phyloP scores from a whole-genome alignment of 2,329 filamentous ascomycete species.

The Ophiocordyceps camponoti-leonardi region DNA sequence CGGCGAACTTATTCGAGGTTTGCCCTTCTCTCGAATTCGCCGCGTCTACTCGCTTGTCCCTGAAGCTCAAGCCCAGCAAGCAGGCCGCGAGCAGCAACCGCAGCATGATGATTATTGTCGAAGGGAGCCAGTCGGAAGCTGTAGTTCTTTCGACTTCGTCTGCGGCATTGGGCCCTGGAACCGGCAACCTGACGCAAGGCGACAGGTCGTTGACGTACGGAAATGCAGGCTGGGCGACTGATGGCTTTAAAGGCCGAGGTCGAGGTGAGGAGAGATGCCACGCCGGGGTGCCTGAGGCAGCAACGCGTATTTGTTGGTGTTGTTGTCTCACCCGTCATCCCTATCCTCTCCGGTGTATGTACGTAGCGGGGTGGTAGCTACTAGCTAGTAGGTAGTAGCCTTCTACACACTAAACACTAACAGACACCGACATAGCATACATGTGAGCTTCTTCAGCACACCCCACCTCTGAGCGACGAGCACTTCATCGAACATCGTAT shows the following conservation, averaged over 20 bases:
- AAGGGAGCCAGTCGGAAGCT: no score
- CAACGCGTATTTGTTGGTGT: background rate
- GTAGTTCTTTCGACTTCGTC: background rate
- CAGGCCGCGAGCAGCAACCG: conserved; percentile 9
- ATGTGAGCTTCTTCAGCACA: no score
- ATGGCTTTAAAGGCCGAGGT: background rate
- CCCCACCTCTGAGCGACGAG: no score
- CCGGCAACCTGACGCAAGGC: background rate
- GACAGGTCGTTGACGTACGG: background rate
- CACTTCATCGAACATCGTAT: no score
- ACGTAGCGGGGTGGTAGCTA: no score
- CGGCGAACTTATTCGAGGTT: conserved; percentile 9
- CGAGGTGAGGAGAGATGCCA: background rate
- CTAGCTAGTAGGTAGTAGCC: no score
- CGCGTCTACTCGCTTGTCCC: conserved; percentile 3
- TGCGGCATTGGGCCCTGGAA: background rate
- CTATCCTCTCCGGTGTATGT: no score
- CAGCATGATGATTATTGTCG: conserved; percentile 3
- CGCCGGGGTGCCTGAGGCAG: background rate
- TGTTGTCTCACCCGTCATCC: no score
- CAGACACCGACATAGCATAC: no score
- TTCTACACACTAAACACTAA: no score
- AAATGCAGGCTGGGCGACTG: background rate
- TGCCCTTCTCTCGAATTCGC: conserved; percentile 8
- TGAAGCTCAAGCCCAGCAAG: conserved; percentile 10